Evolutionary conservation across 179 eudicot genomes (phyloP), one percentile per base, ranked within the genome.

Genomic region (Dionaea muscipula): DNA sequence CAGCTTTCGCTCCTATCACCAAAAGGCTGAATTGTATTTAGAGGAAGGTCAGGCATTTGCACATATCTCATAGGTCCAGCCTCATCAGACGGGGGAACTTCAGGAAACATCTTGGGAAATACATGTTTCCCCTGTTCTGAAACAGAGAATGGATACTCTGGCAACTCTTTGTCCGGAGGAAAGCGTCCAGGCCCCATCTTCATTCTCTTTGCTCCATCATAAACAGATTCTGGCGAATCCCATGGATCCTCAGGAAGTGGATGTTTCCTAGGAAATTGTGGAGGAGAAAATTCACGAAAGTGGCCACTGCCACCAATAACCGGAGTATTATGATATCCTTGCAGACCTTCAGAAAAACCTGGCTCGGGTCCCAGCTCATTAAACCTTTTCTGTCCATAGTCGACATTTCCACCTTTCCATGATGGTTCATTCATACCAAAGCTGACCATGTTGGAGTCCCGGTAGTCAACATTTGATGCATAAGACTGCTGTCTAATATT

Each of bases 211-310:
- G 76, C 57, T 48, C 65, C 79, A 41, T 57, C 81, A 58, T 74
- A 75, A 23, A 61, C 51, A 71, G 75, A 81, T 52, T 84, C 85
- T 2, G 84, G 93, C 60, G 79, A 66, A 54, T 80, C 85, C 84
- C 86, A 80, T 58, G 78, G 70, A 41, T 85, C 83, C 20, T 83
- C 95, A 68, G 69, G 64, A 38, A 51, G 48, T 21, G 56, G 63
- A 57, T 73, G 72, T 68, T 68, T 65, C 49, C 63, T 74, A 46
- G 73, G 73, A 44, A 71, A 51, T 5, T 54, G 45, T 59, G 55
- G 75, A 56, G 82, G 76, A 45, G 82, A 72, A 51, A 73, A 77
- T 15, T 80, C 84, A 33, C 60, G 78, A 51, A 59, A 63, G 18
- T 24, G 68, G 61, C 46, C 56, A 51, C 18, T 57, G 57, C 61